Conservation (phyloP, 805 yeast species). For the Yarrowia sp. region DNA sequence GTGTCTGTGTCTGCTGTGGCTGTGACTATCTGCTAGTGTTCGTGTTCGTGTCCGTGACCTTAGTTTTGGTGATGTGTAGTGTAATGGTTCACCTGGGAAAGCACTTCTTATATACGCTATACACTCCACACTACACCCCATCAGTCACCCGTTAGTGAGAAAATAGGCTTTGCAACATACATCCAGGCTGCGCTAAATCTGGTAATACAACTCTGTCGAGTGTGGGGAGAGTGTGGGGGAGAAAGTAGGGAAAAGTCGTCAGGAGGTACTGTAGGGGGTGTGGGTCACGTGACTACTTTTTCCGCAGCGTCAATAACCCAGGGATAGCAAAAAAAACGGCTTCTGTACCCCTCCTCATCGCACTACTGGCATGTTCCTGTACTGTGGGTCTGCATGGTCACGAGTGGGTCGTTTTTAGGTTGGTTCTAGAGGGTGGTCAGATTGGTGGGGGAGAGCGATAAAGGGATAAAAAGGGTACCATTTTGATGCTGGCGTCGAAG, state of each 20-base stretch:
- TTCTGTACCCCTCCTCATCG: background rate
- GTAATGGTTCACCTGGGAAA: too few relatives aligned
- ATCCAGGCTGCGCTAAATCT: background rate
- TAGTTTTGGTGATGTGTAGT: too few relatives aligned
- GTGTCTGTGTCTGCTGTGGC: background rate
- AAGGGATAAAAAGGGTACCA: background rate
- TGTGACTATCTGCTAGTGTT: background rate
- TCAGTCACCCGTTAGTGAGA: background rate
- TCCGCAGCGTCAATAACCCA: too few relatives aligned
- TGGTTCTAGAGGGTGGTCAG: background rate
- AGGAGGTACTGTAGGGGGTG: too few relatives aligned
- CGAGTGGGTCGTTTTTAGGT: background rate
- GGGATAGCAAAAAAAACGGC: background rate
- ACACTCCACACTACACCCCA: background rate
- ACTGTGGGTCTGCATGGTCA: constrained; percentile 7
- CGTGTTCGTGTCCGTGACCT: too few relatives aligned
- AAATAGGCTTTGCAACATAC: background rate
- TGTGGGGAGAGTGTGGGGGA: background rate
- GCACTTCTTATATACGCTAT: too few relatives aligned
- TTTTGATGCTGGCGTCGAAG: background rate
- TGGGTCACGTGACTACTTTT: too few relatives aligned
- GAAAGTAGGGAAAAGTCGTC: background rate
- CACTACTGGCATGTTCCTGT: background rate
- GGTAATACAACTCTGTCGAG: constrained; percentile 11
- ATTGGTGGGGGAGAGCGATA: background rate